These are phyloP conservation scores for Mucor circinelloides DNA, from an alignment of 371 early-diverging fungal species.

Conservation along the genomic window DNA sequence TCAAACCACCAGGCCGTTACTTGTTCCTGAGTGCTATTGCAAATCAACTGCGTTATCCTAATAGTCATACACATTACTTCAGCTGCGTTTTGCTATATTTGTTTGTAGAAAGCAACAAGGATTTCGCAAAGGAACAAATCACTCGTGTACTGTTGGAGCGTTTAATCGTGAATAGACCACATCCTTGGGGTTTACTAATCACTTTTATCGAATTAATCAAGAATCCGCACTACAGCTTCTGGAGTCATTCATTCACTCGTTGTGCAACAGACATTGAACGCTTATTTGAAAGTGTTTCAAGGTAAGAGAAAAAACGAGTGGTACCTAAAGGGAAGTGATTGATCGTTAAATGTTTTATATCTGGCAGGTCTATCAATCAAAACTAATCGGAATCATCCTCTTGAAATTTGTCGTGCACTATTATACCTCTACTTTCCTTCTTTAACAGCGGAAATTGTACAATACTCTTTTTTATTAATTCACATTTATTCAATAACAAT, in stretches of 20 bases:
- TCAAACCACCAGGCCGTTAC: slow-evolving; percentile 56
- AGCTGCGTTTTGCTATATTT: slow-evolving; percentile 81
- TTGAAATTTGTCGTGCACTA: not conserved
- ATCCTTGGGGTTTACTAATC: slow-evolving; percentile 96
- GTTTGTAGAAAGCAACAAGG: slow-evolving; percentile 80
- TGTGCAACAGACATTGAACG: slow-evolving; percentile 74
- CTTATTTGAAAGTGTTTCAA: slow-evolving; percentile 72
- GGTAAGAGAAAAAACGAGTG: slow-evolving; percentile 31
- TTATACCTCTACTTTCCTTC: not conserved
- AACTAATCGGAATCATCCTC: not conserved
- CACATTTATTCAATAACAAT: no score
- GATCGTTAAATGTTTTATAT: not conserved
- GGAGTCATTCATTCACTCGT: slow-evolving; percentile 79
- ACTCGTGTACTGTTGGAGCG: slow-evolving; percentile 94
- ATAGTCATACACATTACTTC: slow-evolving; percentile 94
- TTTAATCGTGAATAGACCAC: slow-evolving; percentile 95
- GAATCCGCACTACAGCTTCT: slow-evolving; percentile 88
- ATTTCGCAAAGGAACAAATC: slow-evolving; percentile 91
- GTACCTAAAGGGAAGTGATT: not conserved
- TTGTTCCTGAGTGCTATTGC: slow-evolving; percentile 89
- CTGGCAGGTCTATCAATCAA: not conserved
- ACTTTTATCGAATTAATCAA: slow-evolving; percentile 96
- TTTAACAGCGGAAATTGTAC: no score
- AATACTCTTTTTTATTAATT: no score
- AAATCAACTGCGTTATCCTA: slow-evolving; percentile 96